Evolutionary conservation across 345 rosid genomes (phyloP), one percentile per base, ranked within the genome.

Genomic region (Gynandropsis gynandra): DNA sequence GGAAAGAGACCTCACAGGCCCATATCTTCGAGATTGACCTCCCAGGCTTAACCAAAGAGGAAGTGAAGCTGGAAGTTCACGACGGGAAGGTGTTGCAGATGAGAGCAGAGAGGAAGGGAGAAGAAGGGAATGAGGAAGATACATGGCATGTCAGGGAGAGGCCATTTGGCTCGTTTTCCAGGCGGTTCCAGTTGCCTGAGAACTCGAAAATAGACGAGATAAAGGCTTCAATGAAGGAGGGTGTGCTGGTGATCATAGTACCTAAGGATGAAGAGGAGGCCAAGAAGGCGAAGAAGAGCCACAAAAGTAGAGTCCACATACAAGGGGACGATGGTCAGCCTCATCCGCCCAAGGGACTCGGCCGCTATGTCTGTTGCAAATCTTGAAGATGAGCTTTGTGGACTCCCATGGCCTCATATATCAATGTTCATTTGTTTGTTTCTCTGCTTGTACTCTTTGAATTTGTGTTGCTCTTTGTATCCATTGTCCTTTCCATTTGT

Each of bases 161-260:
- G 12, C 12, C 16, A 8, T 9, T n/a, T 1, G 52, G 52, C 14
- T 1, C 1, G 52, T 47, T 46, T 32, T 17, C 5, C 9, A 17
- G 50, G 50, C 4, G 24, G 29, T 46, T 46, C 50, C 10, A 14
- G 50, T 10, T 46, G 31, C 52, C 52, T 16, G 52, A 47, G 33
- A 47, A 20, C 29, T 31, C 32, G 4, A 47, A 47, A n/a, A 9
- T 47, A 34, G 42, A 65, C 8, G 52, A 62, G 50, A 45, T 68
- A 2, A 73, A 69, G 27, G 77, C 77, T 4, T 52, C 42, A 14
- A 65, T 65, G 77, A 71, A 68, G 57, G 66, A 62, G 9, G 74
- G 78, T 1, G 69, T 69, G 48, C 74, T 69, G 13, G 54, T 58
- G 5, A 58, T 73, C 1, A 31, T 57, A 5, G 72, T 69, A 17